Percentiles rank a stretch among this genome's conserved stretches.
phyloP scores from a whole-genome alignment of 306 rosid species.

The Quercus glauca region DNA sequence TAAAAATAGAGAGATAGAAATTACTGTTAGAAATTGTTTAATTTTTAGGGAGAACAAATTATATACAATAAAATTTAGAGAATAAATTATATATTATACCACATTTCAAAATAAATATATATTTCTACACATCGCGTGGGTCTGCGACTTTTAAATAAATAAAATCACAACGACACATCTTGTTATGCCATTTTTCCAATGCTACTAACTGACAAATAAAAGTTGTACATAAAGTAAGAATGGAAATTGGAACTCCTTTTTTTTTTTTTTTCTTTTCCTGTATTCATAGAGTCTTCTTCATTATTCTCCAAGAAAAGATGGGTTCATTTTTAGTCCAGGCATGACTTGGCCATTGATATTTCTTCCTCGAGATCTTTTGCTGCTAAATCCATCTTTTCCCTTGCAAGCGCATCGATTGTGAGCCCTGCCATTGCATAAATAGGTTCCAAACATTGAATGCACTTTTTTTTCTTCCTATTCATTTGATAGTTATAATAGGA shows the following conservation, averaged over 20 bases:
- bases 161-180: neutral
- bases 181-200: neutral
- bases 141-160: neutral
- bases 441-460: neutral
- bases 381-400: constrained; percentile 70
- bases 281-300: neutral
- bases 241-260: neutral
- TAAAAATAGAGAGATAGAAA: too few species aligned
- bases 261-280: neutral
- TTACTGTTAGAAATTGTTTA: too few species aligned
- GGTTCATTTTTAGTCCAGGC: constrained; percentile 34
- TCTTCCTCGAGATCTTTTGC: constrained; percentile 83
- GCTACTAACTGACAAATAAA: neutral
- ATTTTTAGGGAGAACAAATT: too few species aligned
- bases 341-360: constrained; percentile 60
- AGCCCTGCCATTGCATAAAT: constrained; percentile 46
- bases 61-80: too few species aligned
- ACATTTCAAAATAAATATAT: too few species aligned
- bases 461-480: too few species aligned
- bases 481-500: too few species aligned
- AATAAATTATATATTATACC: too few species aligned
- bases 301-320: constrained; percentile 2
- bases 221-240: neutral
- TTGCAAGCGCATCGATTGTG: constrained; percentile 67
- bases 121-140: rapidly evolving